phyloP scores from a whole-genome alignment of 352 stramenopile species.

The Globisporangium barbulae region DNA sequence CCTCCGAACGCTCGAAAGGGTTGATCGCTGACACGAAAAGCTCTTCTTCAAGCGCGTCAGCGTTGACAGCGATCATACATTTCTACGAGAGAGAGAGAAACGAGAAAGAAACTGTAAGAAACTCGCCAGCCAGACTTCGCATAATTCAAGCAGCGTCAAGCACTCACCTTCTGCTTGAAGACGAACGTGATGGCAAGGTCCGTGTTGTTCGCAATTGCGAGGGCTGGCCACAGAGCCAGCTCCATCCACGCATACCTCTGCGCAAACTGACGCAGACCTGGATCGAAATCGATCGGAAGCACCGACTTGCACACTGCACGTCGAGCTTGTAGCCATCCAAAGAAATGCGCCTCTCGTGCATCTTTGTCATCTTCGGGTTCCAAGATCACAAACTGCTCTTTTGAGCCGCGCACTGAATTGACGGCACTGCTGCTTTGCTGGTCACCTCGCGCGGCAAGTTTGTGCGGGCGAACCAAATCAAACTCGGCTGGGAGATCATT shows the following conservation, averaged over 20 bases:
- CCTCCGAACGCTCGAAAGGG: constrained; percentile 27
- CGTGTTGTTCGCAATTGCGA: constrained; percentile 38
- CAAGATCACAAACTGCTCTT: constrained; percentile 28
- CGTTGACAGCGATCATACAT: constrained; percentile 12
- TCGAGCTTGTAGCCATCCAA: constrained; percentile 31
- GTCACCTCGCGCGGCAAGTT: constrained; percentile 11
- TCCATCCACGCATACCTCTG: constrained; percentile 56
- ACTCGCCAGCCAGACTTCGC: neutral
- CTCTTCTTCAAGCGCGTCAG: constrained; percentile 20
- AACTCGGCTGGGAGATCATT: constrained; percentile 38
- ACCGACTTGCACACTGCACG: constrained; percentile 36
- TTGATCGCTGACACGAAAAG: constrained; percentile 35
- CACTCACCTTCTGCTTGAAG: constrained; percentile 38
- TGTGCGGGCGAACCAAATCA: constrained; percentile 39
- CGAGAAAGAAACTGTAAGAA: neutral
- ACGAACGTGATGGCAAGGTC: constrained; percentile 26
- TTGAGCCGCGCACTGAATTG: neutral
- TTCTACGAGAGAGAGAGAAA: neutral
- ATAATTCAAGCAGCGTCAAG: neutral
- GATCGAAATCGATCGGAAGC: constrained; percentile 48
- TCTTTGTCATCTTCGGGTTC: constrained; percentile 8
- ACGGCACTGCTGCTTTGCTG: neutral
- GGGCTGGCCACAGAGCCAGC: constrained; percentile 39
- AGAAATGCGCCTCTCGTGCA: constrained; percentile 14
- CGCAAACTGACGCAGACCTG: constrained; percentile 30